phyloP scores from a whole-genome alignment of 2,329 filamentous ascomycete genomes.

The Sporothrix variecibatus region DNA sequence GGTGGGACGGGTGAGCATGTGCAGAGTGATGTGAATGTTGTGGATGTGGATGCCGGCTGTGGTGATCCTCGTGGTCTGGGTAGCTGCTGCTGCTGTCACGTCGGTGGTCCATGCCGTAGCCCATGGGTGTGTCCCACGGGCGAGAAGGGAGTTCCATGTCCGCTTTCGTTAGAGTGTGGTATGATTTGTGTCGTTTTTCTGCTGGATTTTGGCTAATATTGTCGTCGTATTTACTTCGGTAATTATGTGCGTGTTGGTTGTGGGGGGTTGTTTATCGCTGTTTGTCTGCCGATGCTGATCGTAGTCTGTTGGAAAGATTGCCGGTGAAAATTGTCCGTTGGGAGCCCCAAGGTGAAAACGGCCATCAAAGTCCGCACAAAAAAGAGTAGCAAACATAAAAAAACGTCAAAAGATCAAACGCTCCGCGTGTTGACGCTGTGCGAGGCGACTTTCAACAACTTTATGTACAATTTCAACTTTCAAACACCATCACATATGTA shows the following conservation, averaged over 20 bases:
- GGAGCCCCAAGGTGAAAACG: background rate
- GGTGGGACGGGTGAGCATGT: background rate
- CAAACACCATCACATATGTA: background rate
- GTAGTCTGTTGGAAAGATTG: background rate
- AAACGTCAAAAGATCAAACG: background rate
- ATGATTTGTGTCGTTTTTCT: background rate
- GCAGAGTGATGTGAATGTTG: background rate
- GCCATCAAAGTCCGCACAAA: background rate
- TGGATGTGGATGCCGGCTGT: background rate
- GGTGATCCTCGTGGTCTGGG: background rate
- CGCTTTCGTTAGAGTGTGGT: background rate
- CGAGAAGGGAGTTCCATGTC: background rate
- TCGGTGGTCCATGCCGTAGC: conserved; percentile 3
- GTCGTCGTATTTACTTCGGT: background rate
- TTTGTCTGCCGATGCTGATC: background rate
- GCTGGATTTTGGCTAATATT: background rate
- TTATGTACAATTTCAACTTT: background rate
- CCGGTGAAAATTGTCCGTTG: background rate
- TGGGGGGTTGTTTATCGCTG: too few species aligned
- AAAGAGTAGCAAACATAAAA: background rate
- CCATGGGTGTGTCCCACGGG: background rate
- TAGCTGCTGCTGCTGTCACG: background rate
- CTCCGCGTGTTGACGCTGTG: background rate
- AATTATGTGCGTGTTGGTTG: background rate
- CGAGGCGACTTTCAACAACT: background rate